Base-by-base conservation (phyloP, 169 alveolate species). In the Amoebophrya sp. region DNA sequence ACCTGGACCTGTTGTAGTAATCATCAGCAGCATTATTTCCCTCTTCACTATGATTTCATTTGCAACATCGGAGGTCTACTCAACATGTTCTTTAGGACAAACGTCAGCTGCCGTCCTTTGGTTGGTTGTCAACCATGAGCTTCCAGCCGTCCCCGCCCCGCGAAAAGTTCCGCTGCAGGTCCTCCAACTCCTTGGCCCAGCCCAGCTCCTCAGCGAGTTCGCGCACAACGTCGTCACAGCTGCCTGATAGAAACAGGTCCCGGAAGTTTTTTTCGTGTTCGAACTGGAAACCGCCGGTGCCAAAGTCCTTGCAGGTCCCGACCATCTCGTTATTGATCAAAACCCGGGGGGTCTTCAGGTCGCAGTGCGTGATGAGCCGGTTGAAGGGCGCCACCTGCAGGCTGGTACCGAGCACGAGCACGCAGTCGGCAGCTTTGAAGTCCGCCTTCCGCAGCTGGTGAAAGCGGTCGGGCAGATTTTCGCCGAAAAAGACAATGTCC, bases 401-500 rank as follows among this genome's bases (percentile, higher is more conserved):
- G 39, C 96, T 93, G 0, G 98, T 96, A 0, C 98, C 98, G 94
- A 96, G 95, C 2, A 96, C 94, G 40, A 96, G 92, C 39, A 95
- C 92, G 25, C 95, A 93, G 91, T 96, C 98, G 77, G 95, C 94
- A 53, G 54, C 32, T 29, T 93, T 91, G n/a, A 91, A 40, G 53
- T 95, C 77, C 29, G 33, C 83, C 91, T 91, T 83, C 47, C 90
- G 90, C 53, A 90, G 91, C 40, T 92, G 12, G 40, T 93, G 94
- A 91, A 95, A 96, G 55, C 93, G 90, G 0, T 23, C 38, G n/a
- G 98, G 98, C 29, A 96, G 92, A 12, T 89, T 47, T 93, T 96
- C 98, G 38, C 98, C 97, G 93, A 96, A 96, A 93, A 96, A 95
- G 40, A 96, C 97, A 40, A 96, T 95, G 40, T 96, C 96, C 39